Conservation (phyloP, 345 rosid genomes). For the Lepidium africanum region DNA sequence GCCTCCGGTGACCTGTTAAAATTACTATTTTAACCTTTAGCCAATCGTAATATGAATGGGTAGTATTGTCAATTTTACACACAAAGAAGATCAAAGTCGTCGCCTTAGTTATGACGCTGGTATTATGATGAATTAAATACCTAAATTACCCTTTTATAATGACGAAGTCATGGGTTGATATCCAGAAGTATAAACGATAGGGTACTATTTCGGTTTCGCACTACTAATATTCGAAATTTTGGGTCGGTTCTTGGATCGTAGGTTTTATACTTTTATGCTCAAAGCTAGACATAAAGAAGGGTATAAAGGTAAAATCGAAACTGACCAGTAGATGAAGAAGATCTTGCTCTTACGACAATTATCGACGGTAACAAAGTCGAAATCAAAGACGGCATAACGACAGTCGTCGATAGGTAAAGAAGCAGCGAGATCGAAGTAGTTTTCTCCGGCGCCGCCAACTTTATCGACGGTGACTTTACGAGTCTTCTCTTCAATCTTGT, state of each 20-base stretch:
- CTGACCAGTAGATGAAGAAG: conserved; percentile 95
- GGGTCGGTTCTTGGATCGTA: no score
- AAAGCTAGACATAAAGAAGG: neutral
- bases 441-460: conserved; percentile 81
- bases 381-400: conserved; percentile 88
- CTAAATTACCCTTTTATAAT: neutral
- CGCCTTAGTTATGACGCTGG: neutral
- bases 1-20: conserved; percentile 58
- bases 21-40: neutral
- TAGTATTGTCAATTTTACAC: neutral
- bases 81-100: neutral
- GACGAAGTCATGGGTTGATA: no score
- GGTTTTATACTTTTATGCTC: no score
- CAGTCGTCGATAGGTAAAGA: conserved; percentile 82
- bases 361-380: conserved; percentile 89
- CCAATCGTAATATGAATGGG: neutral
- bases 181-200: no score
- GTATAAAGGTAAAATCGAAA: conserved; percentile 9
- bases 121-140: neutral
- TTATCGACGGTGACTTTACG: conserved; percentile 79
- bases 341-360: conserved; percentile 98
- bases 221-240: no score
- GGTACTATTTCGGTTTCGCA: no score
- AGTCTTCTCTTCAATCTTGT: conserved; percentile 91
- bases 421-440: conserved; percentile 66